A percentile compares a stretch with the other conserved stretches of the same genome.
phyloP scores from a whole-genome alignment of 352 stramenopile species.

The Globisporangium spiculum region DNA sequence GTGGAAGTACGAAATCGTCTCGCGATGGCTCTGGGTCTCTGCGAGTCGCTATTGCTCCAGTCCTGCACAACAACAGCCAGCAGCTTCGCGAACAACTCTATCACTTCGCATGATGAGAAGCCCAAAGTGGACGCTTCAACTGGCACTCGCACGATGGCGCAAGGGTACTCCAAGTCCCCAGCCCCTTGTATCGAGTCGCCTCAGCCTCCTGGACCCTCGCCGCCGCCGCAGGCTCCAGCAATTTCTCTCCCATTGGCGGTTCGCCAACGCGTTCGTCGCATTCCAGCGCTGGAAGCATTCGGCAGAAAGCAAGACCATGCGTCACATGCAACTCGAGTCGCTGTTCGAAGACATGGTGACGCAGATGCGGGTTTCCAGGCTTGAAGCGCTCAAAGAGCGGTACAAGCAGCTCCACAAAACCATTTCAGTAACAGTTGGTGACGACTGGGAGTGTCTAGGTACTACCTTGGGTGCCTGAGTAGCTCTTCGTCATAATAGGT shows the following conservation, averaged over 20 bases:
- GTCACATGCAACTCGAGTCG: slow-evolving; percentile 26
- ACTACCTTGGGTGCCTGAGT: neutral
- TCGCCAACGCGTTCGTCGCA: slow-evolving; percentile 26
- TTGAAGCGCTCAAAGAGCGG: slow-evolving; percentile 23
- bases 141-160: slow-evolving; percentile 6
- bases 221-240: slow-evolving; percentile 10
- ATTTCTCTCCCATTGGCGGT: slow-evolving; percentile 35
- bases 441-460: neutral
- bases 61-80: neutral
- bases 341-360: slow-evolving; percentile 25
- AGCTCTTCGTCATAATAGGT: neutral
- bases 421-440: neutral
- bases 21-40: slow-evolving; percentile 29
- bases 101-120: neutral
- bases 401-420: slow-evolving; percentile 30
- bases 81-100: neutral
- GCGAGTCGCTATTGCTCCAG: neutral
- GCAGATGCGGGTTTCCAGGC: slow-evolving; percentile 32
- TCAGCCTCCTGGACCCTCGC: neutral
- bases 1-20: slow-evolving; percentile 25
- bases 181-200: slow-evolving; percentile 2
- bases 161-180: neutral
- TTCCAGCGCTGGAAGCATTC: slow-evolving; percentile 39
- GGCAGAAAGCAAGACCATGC: slow-evolving; percentile 17
- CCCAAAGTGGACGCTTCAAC: neutral